Evolutionary conservation across 441 rosid genomes (phyloP).

Genomic region (Gossypium gossypioides): DNA sequence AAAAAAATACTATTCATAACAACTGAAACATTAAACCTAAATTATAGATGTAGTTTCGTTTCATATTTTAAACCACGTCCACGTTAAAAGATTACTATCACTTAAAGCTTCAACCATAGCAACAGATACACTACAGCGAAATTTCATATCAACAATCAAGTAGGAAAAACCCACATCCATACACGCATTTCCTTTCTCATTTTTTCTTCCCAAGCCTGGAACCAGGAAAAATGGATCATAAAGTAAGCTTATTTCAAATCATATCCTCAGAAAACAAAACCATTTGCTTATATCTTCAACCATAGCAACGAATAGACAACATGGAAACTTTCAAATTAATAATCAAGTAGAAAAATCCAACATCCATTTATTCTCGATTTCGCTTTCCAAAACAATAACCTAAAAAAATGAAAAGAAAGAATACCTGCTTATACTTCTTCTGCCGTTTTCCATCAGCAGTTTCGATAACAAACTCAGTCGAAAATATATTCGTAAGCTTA

Average conservation of each 20-base stretch:
- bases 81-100: not conserved
- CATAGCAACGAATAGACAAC: not conserved
- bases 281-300: not conserved
- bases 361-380: not conserved
- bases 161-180: no score
- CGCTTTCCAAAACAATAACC: not conserved
- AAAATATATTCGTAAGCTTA: slow-evolving; percentile 83
- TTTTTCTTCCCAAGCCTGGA: not conserved
- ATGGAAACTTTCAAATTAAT: not conserved
- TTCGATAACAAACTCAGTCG: slow-evolving; percentile 72
- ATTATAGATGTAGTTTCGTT: not conserved
- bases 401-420: not conserved
- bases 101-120: not conserved
- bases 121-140: not conserved
- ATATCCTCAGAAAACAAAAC: no score
- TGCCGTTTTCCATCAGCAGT: slow-evolving; percentile 76
- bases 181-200: not conserved
- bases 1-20: not conserved
- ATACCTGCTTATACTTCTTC: slow-evolving; percentile 84
- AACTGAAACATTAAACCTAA: not conserved
- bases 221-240: not conserved
- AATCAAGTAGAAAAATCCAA: not conserved
- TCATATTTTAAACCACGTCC: not conserved
- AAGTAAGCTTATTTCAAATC: not conserved
- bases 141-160: not conserved